Conservation (phyloP, 129 eudicot species). For the Escallonia herrerae region DNA sequence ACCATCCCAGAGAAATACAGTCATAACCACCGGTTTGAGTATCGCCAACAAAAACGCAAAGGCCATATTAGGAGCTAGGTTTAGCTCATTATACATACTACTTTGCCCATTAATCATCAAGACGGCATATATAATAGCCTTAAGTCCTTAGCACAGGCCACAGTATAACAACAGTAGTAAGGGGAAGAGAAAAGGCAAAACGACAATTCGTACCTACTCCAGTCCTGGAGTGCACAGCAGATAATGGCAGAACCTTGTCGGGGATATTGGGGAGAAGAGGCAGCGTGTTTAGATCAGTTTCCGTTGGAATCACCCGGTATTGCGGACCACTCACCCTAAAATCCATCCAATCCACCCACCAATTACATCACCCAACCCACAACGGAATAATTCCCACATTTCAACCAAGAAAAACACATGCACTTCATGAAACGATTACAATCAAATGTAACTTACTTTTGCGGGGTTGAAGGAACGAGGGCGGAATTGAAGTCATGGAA, state of each 20-base stretch:
- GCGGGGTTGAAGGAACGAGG: slow-evolving; percentile 50
- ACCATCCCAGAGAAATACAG: no score
- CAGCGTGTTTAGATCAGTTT: slow-evolving; percentile 74
- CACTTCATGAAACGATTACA: background rate
- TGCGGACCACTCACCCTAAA: slow-evolving; percentile 71
- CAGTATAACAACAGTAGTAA: background rate
- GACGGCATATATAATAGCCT: no score
- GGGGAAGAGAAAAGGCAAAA: background rate
- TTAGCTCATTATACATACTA: no score
- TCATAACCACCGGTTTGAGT: no score
- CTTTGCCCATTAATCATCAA: no score
- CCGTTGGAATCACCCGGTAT: slow-evolving; percentile 80
- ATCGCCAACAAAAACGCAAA: no score
- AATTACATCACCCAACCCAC: background rate
- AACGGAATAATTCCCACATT: no score
- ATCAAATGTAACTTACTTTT: no score
- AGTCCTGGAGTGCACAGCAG: slow-evolving; percentile 38
- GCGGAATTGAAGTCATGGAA: slow-evolving; percentile 58
- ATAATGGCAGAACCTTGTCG: slow-evolving; percentile 44
- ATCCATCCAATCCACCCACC: background rate
- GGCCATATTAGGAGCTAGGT: no score
- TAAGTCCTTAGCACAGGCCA: no score
- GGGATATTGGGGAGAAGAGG: slow-evolving; percentile 60
- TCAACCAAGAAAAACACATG: background rate
- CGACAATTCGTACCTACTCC: slow-evolving; percentile 37